These are phyloP conservation scores for Pichia exigua DNA, from an alignment of 805 yeast genomes.

Conservation along the genomic window DNA sequence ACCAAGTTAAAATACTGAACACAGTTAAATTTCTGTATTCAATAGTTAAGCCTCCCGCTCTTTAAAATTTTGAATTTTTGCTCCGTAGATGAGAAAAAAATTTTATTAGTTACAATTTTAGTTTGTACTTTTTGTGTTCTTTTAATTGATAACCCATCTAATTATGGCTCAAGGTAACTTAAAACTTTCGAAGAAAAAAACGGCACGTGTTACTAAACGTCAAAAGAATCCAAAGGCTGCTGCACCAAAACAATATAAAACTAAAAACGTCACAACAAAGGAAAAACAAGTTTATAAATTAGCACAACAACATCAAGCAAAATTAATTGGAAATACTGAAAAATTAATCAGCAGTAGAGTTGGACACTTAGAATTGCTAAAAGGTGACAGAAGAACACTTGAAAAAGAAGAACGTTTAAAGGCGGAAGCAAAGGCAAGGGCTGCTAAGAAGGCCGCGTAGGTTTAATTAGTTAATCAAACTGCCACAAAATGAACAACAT, in stretches of 20 bases:
- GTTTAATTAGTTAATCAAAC: background rate
- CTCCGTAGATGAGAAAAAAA: background rate
- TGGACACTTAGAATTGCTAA: conserved; percentile 86
- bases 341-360: conserved; percentile 81
- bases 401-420: conserved; percentile 42
- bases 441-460: conserved; percentile 2
- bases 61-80: background rate
- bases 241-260: conserved; percentile 66
- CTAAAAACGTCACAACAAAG: conserved; percentile 50
- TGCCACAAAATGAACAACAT: background rate
- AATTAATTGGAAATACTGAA: conserved; percentile 46
- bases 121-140: background rate
- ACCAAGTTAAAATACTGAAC: conserved; percentile 1
- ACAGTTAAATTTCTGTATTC: background rate
- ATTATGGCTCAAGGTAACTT: conserved; percentile 68
- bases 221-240: conserved; percentile 59
- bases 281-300: conserved; percentile 42
- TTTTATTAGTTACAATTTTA: background rate
- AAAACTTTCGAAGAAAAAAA: conserved; percentile 42
- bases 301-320: conserved; percentile 40
- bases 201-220: conserved; percentile 53
- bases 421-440: conserved; percentile 29
- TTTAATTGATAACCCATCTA: background rate
- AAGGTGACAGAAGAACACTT: conserved; percentile 80
- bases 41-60: background rate